phyloP scores from a whole-genome alignment of 2,329 filamentous ascomycete genomes.

The Xylaria hypoxylon region DNA sequence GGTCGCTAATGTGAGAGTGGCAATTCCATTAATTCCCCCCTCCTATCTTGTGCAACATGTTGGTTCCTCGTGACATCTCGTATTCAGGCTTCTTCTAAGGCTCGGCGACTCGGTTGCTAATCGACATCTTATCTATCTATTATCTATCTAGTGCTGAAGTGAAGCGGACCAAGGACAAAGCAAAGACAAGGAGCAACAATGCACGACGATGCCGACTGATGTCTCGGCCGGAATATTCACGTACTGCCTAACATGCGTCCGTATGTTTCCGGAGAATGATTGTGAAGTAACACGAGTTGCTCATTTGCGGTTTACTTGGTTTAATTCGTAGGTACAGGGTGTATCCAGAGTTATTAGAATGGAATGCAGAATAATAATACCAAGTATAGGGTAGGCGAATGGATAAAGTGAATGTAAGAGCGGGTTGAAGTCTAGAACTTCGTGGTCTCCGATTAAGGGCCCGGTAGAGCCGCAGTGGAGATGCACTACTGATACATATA shows the following conservation, averaged over 20 bases:
- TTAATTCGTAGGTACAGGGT: background rate
- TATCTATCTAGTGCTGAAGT: too few species aligned
- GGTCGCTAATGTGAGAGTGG: background rate
- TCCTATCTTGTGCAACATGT: background rate
- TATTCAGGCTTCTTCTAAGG: background rate
- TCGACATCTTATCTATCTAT: too few species aligned
- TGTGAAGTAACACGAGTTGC: background rate
- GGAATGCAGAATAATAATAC: background rate
- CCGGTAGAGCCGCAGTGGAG: conserved; percentile 24
- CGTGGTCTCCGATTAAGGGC: conserved; percentile 17
- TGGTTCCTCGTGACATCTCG: background rate
- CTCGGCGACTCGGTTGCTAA: background rate
- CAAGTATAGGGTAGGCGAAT: background rate
- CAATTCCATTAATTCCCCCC: background rate
- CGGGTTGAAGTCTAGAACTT: conserved; percentile 24
- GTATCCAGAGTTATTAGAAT: background rate
- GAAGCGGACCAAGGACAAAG: background rate
- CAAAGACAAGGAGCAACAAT: background rate
- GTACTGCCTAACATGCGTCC: background rate
- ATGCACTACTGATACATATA: background rate
- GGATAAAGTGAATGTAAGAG: too few species aligned
- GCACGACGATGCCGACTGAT: background rate
- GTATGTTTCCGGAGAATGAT: background rate
- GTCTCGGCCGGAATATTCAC: conserved; percentile 1
- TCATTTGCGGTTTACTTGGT: background rate